These are phyloP conservation scores for Pleurotus ostreatus DNA, from an alignment of 768 basidiomycete genomes.

Conservation along the genomic window DNA sequence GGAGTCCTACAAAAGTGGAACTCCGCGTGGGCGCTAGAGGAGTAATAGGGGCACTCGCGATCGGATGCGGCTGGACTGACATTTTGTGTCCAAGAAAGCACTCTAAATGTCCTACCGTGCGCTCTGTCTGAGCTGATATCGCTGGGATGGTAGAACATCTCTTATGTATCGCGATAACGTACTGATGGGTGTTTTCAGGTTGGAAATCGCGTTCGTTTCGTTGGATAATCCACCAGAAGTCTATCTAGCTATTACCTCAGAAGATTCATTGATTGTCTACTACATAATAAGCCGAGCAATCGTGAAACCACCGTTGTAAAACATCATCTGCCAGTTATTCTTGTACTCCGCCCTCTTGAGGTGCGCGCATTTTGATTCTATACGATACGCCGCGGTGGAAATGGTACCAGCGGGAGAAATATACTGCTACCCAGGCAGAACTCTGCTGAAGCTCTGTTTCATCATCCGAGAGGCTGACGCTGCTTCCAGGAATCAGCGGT, in stretches of 20 bases:
- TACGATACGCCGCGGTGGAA: too few relatives aligned
- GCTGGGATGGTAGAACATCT: not conserved
- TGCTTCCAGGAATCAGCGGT: too few relatives aligned
- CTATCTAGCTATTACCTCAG: constrained; percentile 67
- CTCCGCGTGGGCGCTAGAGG: too few relatives aligned
- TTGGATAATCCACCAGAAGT: constrained; percentile 46
- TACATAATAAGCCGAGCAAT: constrained; percentile 79
- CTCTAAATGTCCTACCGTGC: not conserved
- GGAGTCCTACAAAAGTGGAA: too few relatives aligned
- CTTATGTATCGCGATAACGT: not conserved
- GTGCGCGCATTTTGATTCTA: too few relatives aligned
- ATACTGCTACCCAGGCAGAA: too few relatives aligned
- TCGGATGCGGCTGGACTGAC: not conserved
- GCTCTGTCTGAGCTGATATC: constrained; percentile 1
- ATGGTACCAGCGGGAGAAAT: too few relatives aligned
- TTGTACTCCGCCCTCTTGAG: not conserved
- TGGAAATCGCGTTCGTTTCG: constrained; percentile 51
- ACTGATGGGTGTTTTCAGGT: constrained; percentile 31
- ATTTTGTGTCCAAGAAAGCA: not conserved
- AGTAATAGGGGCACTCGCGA: too few relatives aligned
- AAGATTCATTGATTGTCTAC: constrained; percentile 81
- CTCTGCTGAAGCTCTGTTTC: too few relatives aligned
- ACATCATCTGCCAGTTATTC: not conserved
- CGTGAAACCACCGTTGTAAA: constrained; percentile 62
- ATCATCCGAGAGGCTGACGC: too few relatives aligned